Conservation (phyloP, 768 basidiomycete genomes). For the Xanthoconium purpureum region DNA sequence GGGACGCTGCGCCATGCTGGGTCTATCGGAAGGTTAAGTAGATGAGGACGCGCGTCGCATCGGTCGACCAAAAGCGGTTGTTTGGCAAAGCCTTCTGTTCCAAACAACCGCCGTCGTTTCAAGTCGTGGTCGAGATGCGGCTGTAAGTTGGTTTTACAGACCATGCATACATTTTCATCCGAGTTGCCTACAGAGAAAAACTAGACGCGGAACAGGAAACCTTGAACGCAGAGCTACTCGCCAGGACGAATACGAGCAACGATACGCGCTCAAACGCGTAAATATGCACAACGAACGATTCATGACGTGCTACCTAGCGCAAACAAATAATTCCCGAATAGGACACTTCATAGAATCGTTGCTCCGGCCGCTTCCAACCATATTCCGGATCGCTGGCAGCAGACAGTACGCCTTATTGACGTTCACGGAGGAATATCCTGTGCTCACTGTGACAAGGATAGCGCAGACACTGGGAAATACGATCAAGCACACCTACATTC, state of each 20-base stretch:
- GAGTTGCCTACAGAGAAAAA: conserved; percentile 12
- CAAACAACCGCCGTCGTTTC: conserved; percentile 29
- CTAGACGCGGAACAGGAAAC: conserved; percentile 19
- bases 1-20: conserved; percentile 56
- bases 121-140: conserved; percentile 7
- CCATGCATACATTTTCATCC: background rate
- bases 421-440: background rate
- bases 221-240: conserved; percentile 11
- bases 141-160: conserved; percentile 9
- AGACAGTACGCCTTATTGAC: conserved; percentile 56
- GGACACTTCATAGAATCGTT: conserved; percentile 66
- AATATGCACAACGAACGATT: conserved; percentile 74
- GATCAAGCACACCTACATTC: conserved; percentile 79
- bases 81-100: conserved; percentile 33
- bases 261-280: conserved; percentile 51
- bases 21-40: conserved; percentile 6
- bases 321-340: conserved; percentile 82
- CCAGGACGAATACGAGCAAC: conserved; percentile 35
- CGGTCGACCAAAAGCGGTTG: conserved; percentile 24
- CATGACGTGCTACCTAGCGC: conserved; percentile 66
- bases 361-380: conserved; percentile 79
- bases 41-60: conserved; percentile 33
- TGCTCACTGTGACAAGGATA: conserved; percentile 40
- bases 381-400: conserved; percentile 89
- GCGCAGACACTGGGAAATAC: conserved; percentile 74